phyloP scores from a whole-genome alignment of 768 basidiomycete species.

The Russula olivacea region DNA sequence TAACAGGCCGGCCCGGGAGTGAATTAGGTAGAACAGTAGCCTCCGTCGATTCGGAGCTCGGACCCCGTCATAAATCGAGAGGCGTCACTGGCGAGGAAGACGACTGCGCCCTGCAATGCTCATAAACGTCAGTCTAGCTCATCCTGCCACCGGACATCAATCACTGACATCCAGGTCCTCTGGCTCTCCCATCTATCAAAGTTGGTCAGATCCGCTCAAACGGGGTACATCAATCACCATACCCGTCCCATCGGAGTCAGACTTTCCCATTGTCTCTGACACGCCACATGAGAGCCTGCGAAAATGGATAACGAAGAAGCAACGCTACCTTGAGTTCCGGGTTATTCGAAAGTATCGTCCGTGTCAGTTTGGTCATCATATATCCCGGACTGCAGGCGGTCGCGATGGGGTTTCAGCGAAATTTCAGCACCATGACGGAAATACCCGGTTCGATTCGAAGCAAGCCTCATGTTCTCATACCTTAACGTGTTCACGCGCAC shows the following conservation, averaged over 20 bases:
- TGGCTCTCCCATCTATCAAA: constrained; percentile 75
- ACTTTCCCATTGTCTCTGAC: constrained; percentile 74
- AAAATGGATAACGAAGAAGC: constrained; percentile 2
- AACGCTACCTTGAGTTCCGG: constrained; percentile 63
- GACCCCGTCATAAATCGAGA: constrained; percentile 86
- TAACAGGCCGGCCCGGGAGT: background rate
- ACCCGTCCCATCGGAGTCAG: constrained; percentile 85
- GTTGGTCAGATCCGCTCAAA: constrained; percentile 16
- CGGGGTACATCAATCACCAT: constrained; percentile 29
- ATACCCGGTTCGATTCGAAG: background rate
- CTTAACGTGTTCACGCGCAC: constrained; percentile 82
- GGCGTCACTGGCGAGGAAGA: constrained; percentile 87
- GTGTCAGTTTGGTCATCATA: constrained; percentile 88
- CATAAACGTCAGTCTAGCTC: background rate
- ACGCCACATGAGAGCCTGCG: constrained; percentile 10
- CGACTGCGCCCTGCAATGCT: constrained; percentile 64
- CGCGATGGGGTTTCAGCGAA: background rate
- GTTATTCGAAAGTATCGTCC: constrained; percentile 70
- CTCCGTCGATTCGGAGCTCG: constrained; percentile 83
- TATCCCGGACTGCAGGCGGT: constrained; percentile 94
- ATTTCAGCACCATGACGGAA: constrained; percentile 11
- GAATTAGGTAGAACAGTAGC: constrained; percentile 64
- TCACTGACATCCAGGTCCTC: constrained; percentile 68
- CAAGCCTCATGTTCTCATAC: constrained; percentile 32
- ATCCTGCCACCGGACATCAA: constrained; percentile 31